Conservation (phyloP, 169 alveolate species). For the Plasmodium chabaudi region DNA sequence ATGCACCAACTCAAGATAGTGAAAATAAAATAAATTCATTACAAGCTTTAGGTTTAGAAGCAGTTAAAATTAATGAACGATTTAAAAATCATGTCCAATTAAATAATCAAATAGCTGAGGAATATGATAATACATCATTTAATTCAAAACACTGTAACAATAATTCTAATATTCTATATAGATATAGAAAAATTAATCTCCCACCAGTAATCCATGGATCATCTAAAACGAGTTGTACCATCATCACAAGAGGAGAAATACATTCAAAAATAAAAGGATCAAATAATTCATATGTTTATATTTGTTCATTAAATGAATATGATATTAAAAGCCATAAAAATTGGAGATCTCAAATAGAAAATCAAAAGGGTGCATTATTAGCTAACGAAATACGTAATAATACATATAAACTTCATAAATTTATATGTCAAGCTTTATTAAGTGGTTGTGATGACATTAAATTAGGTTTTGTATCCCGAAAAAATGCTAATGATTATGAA, state of each 20-base stretch:
- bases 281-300: slow-evolving; percentile 84
- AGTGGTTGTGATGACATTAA: slow-evolving; percentile 92
- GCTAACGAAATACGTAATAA: slow-evolving; percentile 92
- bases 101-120: slow-evolving; percentile 80
- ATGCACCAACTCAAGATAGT: slow-evolving; percentile 92
- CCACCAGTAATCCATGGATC: slow-evolving; percentile 85
- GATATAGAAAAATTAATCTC: slow-evolving; percentile 89
- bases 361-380: slow-evolving; percentile 91
- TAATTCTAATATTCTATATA: slow-evolving; percentile 88
- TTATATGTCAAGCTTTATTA: slow-evolving; percentile 91
- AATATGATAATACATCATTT: slow-evolving; percentile 84
- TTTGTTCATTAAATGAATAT: slow-evolving; percentile 89
- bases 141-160: slow-evolving; percentile 81
- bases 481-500: slow-evolving; percentile 89
- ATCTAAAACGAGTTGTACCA: slow-evolving; percentile 74
- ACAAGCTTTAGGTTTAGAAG: slow-evolving; percentile 91
- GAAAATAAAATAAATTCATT: slow-evolving; percentile 92
- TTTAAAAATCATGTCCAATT: slow-evolving; percentile 89
- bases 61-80: slow-evolving; percentile 91
- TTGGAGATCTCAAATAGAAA: slow-evolving; percentile 91
- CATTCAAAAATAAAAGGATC: slow-evolving; percentile 83
- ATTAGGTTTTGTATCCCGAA: slow-evolving; percentile 90
- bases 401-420: slow-evolving; percentile 90
- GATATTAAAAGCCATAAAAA: slow-evolving; percentile 87
- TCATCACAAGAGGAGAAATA: slow-evolving; percentile 87